Percentiles rank a stretch among this genome's conserved stretches.
Evolutionary conservation across 768 basidiomycete species (phyloP).

Genomic region (Pleurotus giganteus): DNA sequence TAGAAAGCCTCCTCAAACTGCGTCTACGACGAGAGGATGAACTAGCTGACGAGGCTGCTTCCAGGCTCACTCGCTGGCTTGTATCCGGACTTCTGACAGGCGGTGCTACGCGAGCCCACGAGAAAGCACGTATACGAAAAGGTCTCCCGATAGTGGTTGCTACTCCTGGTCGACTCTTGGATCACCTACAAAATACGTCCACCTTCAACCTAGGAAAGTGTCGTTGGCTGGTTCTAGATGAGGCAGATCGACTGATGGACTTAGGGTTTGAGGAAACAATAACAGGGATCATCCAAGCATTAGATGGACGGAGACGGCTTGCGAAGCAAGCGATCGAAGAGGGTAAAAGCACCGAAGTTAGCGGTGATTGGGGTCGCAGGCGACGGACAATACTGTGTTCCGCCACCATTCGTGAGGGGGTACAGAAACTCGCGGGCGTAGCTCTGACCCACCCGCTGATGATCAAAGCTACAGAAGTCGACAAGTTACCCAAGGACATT

Average conservation of each 20-base stretch:
- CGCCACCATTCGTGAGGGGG: conserved; percentile 93
- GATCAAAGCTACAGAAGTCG: conserved; percentile 69
- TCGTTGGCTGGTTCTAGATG: conserved; percentile 94
- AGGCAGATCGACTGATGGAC: conserved; percentile 97
- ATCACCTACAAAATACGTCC: conserved; percentile 94
- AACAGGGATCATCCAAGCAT: conserved; percentile 78
- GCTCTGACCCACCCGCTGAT: conserved; percentile 78
- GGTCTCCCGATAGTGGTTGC: conserved; percentile 94
- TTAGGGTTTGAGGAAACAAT: conserved; percentile 97
- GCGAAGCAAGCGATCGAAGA: conserved; percentile 67
- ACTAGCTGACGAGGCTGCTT: conserved; percentile 43
- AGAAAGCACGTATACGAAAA: conserved; percentile 93
- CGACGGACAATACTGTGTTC: conserved; percentile 92
- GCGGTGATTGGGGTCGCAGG: conserved; percentile 74
- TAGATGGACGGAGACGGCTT: conserved; percentile 80
- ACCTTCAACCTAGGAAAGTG: conserved; percentile 92
- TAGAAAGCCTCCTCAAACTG: conserved; percentile 76
- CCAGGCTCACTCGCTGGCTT: conserved; percentile 81
- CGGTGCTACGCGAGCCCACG: conserved; percentile 91
- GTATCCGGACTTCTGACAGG: conserved; percentile 92
- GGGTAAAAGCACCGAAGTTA: conserved; percentile 68
- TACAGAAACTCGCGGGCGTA: conserved; percentile 88
- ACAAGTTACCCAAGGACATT: conserved; percentile 26
- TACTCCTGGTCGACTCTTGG: conserved; percentile 92
- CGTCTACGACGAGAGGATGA: conserved; percentile 63